Base-by-base conservation (phyloP, 257 asterid genomes). In the Solanum pennellii region DNA sequence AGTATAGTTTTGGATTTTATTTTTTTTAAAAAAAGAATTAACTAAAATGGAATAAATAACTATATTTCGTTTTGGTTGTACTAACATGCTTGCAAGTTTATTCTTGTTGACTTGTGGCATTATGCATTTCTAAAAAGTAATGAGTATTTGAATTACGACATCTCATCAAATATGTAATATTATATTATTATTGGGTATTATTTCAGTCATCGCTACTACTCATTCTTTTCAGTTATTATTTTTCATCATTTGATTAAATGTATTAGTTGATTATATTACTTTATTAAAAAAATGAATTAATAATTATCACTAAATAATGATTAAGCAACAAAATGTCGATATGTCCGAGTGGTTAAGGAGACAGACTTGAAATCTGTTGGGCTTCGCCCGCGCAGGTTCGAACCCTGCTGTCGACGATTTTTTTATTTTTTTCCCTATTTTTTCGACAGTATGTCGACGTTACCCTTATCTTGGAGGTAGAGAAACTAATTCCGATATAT, bases 341-440 rank as follows among this genome's bases (percentile, higher is more conserved):
- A 93, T 93, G 98, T 94, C 98, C 97, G 96, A 95, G 98, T 95
- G 98, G 97, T 94, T 94, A 94, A 94, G 98, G 97, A 93, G 98
- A 95, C 95, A 93, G 95, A 94, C 97, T 93, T 94, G 97, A 95
- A 93, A 94, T 94, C 95, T 94, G 94, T 91, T 79, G 84, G 65
- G 41, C 84, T 79, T 45, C 84, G 25, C 84, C 84, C 84, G 41
- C 65, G 65, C 65, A 79, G 84, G 84, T 79, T 79, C 65, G 41
- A 79, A 79, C 66, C 65, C 84, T 77, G 84, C 84, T 44, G 65
- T 77, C 39, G 25, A 77, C 84, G 65, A 3, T 6, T 16, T 52
- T 1, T 3, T 21, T 10, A 3, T 10, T 11, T 2, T 3, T 59
- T 59, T 0, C 0, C 66, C 2, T 21, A 20, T 20, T 59, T 59